Percentiles rank a stretch among this genome's conserved stretches.
phyloP scores from a whole-genome alignment of 139 green algal genomes.

The Limnomonas spitsbergensis region DNA sequence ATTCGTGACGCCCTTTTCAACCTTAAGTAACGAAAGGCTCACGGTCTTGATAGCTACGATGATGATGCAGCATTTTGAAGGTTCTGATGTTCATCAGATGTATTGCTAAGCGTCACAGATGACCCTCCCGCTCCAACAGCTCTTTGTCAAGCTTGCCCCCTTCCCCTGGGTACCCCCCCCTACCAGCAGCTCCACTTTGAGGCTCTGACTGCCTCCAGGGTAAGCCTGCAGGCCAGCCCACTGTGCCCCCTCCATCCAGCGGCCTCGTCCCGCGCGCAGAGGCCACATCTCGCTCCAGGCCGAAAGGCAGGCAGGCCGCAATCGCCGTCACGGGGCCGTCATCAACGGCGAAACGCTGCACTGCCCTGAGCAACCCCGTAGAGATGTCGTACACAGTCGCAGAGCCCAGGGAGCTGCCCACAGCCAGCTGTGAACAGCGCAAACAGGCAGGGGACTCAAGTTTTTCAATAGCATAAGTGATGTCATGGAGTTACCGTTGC shows the following conservation, averaged over 20 bases:
- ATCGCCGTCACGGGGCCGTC: not conserved
- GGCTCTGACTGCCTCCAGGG: not conserved
- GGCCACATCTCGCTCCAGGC: not conserved
- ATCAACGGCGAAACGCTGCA: not conserved
- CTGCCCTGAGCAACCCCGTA: not conserved
- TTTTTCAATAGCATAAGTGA: too few species aligned
- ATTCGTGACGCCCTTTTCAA: too few species aligned
- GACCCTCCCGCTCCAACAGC: too few species aligned
- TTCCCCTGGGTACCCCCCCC: too few species aligned
- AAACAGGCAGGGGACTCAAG: too few species aligned
- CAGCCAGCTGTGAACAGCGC: not conserved
- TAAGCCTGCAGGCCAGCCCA: not conserved
- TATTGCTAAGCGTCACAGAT: too few species aligned
- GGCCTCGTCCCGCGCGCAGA: not conserved
- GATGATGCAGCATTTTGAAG: too few species aligned
- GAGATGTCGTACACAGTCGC: not conserved
- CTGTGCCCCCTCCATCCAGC: not conserved
- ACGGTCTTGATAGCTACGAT: too few species aligned
- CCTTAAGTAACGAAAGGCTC: too few species aligned
- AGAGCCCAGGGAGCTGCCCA: not conserved
- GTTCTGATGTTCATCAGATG: too few species aligned
- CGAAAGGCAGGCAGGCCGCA: not conserved
- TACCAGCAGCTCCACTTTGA: not conserved
- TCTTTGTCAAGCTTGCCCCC: too few species aligned
- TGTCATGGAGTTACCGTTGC: too few species aligned